Conservation (phyloP, 345 rosid genomes). For the Citrus cavaleriei region DNA sequence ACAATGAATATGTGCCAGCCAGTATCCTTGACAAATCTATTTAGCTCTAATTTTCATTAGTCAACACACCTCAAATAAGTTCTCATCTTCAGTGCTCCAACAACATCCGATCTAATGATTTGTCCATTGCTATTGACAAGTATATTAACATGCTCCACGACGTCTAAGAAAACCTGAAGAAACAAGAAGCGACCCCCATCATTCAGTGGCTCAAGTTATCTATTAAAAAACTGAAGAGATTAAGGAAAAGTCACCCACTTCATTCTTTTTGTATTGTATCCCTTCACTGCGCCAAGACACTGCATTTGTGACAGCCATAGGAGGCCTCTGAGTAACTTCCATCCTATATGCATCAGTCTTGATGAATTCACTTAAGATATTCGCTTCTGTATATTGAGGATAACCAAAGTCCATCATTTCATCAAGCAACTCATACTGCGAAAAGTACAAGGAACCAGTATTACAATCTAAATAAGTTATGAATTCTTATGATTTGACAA, state of each 20-base stretch:
- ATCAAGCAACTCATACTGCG: constrained; percentile 94
- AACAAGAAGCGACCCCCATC: constrained; percentile 10
- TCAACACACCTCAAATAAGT: constrained; percentile 76
- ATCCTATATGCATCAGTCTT: constrained; percentile 97
- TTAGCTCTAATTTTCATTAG: not conserved
- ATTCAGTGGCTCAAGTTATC: constrained; percentile 7
- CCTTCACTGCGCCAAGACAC: constrained; percentile 99
- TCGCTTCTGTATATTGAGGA: constrained; percentile 94
- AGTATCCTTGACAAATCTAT: not conserved
- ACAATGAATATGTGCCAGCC: not conserved
- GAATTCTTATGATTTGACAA: not conserved
- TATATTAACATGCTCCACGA: constrained; percentile 90
- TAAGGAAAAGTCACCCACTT: constrained; percentile 39
- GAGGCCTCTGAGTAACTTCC: constrained; percentile 96
- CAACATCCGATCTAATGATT: constrained; percentile 89
- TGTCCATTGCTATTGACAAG: constrained; percentile 98
- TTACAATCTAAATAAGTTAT: not conserved
- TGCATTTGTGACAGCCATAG: constrained; percentile 98
- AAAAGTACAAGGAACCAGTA: constrained; percentile 17
- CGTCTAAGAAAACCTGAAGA: constrained; percentile 87
- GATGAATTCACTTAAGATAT: constrained; percentile 87
- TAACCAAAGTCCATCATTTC: constrained; percentile 99
- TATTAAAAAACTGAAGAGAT: constrained; percentile 9
- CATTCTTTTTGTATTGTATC: constrained; percentile 83
- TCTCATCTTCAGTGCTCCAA: constrained; percentile 98